phyloP scores from a whole-genome alignment of 1,139 yeast genomes.

The Candida tropicalis region DNA sequence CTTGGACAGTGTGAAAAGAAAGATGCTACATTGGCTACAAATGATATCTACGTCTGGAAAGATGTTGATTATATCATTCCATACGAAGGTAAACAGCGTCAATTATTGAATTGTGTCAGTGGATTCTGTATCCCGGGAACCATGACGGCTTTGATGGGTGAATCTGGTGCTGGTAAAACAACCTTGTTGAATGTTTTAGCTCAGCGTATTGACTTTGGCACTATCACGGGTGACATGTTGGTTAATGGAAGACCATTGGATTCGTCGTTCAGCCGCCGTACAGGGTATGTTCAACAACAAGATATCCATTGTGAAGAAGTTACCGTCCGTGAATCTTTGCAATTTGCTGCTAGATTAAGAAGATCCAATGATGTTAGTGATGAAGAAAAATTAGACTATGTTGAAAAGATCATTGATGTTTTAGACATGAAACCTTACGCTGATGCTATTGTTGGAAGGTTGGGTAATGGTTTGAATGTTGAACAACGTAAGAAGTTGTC shows the following conservation, averaged over 20 bases:
- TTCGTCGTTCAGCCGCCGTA: slow-evolving; percentile 58
- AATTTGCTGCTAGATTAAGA: slow-evolving; percentile 62
- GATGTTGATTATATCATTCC: slow-evolving; percentile 45
- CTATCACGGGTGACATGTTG: slow-evolving; percentile 63
- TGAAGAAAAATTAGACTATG: slow-evolving; percentile 51
- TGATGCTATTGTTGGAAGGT: slow-evolving; percentile 60
- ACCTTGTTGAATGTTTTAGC: slow-evolving; percentile 62
- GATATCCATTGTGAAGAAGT: slow-evolving; percentile 60
- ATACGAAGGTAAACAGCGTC: slow-evolving; percentile 44
- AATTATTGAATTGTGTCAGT: slow-evolving; percentile 55
- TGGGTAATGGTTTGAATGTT: slow-evolving; percentile 63
- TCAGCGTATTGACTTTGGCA: slow-evolving; percentile 60
- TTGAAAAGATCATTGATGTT: slow-evolving; percentile 56
- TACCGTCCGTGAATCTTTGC: slow-evolving; percentile 63
- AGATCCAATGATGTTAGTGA: slow-evolving; percentile 44
- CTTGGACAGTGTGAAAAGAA: slow-evolving; percentile 24
- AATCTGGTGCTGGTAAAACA: slow-evolving; percentile 72
- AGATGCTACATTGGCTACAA: slow-evolving; percentile 26
- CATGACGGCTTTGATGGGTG: slow-evolving; percentile 74
- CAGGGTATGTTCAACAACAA: slow-evolving; percentile 70
- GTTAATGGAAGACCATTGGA: slow-evolving; percentile 58
- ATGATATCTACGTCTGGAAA: slow-evolving; percentile 46
- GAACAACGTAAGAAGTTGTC: slow-evolving; percentile 69
- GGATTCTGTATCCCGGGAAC: slow-evolving; percentile 72
- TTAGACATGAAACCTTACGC: slow-evolving; percentile 63